Base-by-base conservation (phyloP, 2,329 filamentous ascomycete genomes). In the Hypoxylon sp. region DNA sequence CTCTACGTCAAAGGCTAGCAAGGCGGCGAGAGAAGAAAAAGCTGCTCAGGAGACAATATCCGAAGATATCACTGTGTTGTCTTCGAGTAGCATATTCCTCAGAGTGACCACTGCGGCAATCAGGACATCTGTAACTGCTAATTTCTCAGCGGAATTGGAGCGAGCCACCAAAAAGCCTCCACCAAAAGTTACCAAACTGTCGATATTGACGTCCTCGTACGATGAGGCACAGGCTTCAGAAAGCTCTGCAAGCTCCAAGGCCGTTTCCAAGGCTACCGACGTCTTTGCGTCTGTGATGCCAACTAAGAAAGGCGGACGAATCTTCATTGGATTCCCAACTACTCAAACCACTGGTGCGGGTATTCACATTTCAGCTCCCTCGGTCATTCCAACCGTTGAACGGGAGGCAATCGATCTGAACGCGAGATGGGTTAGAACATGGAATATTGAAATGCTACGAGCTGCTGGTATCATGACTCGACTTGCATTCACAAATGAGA, bases 281-380 rank as follows among this genome's bases (percentile, higher is more conserved):
- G 90, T 99, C 6, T 98, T 99, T 79, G 88, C 92, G 1, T 96
- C 94, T 1, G 94, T 99, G 0, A 82, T 98, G 4, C 96, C 96
- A 2, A 93, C 88, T 63, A 97, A 94, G 79, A 92, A 93, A 73
- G 88, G 89, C 7, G 96, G 96, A 6, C 91, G 93, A 58, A 92
- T 99, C 60, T 99, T 98, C 76, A 99, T 99, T 75, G 96, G 96
- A 0, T 99, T 99, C 76, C 95, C 96, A 2, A 99, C 96, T 1
- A 94, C 95, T 73, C 96, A 99, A 82, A 99, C 96, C 0, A 99
- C 97, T 0, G 96, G 95, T 60, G 90, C 95, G 29, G 92, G 95
- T 15, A 92, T 97, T 77, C 96, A 99, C 79, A 92, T 99, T 31
- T 98, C 95, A 11, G 96, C 96, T 0, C 96, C 94, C 0, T 98